Conservation (phyloP, 169 alveolate genomes). For the Fabrea salina region DNA sequence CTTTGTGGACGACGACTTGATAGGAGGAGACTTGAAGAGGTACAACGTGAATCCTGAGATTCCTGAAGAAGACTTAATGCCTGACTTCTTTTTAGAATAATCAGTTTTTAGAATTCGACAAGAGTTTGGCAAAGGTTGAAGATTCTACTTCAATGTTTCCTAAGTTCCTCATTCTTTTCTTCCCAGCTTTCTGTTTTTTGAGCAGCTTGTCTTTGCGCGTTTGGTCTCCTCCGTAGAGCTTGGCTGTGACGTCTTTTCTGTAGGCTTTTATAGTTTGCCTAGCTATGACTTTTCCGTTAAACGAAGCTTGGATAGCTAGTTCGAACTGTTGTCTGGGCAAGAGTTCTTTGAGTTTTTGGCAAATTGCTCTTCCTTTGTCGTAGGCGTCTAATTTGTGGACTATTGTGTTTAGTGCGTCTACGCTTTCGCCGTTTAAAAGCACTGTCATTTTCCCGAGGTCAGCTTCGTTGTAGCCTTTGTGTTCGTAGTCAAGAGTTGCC, state of each 20-base stretch:
- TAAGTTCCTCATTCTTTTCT: conserved; percentile 69
- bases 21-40: conserved; percentile 47
- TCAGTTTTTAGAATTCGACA: no score
- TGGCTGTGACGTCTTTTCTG: conserved; percentile 91
- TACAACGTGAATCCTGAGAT: conserved; percentile 48
- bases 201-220: conserved; percentile 89
- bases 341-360: conserved; percentile 76
- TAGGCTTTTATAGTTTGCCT: conserved; percentile 83
- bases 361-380: conserved; percentile 64
- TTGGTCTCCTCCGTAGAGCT: conserved; percentile 94
- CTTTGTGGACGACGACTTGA: conserved; percentile 70
- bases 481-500: conserved; percentile 86
- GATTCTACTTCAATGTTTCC: conserved; percentile 58
- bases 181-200: conserved; percentile 89
- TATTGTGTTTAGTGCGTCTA: conserved; percentile 84
- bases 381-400: conserved; percentile 75
- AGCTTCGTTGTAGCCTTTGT: conserved; percentile 67
- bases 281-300: conserved; percentile 87
- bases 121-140: conserved; percentile 41
- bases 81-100: conserved; percentile 44
- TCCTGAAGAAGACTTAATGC: conserved; percentile 38
- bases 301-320: conserved; percentile 86
- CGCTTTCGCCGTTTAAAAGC: conserved; percentile 82
- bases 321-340: conserved; percentile 88
- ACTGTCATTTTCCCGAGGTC: conserved; percentile 77